Evolutionary conservation across 768 basidiomycete species (phyloP), one percentile per base, ranked within the genome.

Genomic region (Macrolepiota dolichaula): DNA sequence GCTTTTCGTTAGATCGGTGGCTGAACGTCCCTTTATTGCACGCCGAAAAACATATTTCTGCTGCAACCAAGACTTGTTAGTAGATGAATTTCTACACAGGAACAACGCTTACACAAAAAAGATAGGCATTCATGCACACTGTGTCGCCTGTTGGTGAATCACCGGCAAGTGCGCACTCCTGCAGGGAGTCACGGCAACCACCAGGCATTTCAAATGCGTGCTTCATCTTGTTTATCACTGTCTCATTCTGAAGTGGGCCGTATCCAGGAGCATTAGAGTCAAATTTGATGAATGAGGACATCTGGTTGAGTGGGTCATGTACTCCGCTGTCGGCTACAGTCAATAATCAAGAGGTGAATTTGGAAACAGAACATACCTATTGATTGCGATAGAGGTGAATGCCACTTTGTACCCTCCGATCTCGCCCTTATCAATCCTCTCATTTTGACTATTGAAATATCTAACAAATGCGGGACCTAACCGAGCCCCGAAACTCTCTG

Each of bases 401-500:
- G 32, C 49, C 22, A 59, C 38, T 29, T 59, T 59, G n/a, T 51
- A 51, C 1, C 57, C 57, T 29, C 12, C 15, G 1, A 59, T 51
- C 38, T 59, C 57, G 9, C 50, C 49, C 13, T 40, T 59, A 13
- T 59, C 57, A 22, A 59, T 59, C 27, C 57, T 59, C 15, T 12
- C 37, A 24, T 59, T 59, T n/a, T 59, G 57, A 1, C 15, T 22
- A 29, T 59, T 51, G 40, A 51, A 51, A 19, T 51, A 44, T 4
- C 17, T 32, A 13, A 59, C 40, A 11, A 51, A 10, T 9, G 36
- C 50, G 0, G 57, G 57, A 40, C 44, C 57, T 25, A 59, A 5
- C 19, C 57, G 49, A 7, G 57, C 57, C 13, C 57, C 57, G 12
- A 59, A 59, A 17, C 57, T 51, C 50, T 59, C 57, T 6, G 57